Evolutionary conservation across 306 rosid genomes (phyloP), one percentile per base, ranked within the genome.

Genomic region (Senna tora): DNA sequence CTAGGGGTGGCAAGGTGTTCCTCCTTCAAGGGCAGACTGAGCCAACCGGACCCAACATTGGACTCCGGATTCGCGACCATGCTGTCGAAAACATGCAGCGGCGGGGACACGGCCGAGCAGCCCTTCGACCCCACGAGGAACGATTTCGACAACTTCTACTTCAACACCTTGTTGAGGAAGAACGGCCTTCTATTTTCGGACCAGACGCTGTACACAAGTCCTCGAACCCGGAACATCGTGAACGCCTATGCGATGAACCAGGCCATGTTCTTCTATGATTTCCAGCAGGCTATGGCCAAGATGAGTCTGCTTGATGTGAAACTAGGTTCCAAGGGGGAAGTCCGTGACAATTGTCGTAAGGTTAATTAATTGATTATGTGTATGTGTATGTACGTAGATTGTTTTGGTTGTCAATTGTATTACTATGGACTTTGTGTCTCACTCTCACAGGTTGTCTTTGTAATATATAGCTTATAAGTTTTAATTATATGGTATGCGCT

Each of bases 1-100:
- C 73, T 94, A 33, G 99, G 99, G 73, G 97, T 88, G 51, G 95
- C 99, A 43, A 83, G 92, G 58, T 94, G 99, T 80, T 59, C 86
- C 5, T 83, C 95, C 0, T 94, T 94, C 88, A 89, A 91, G 77
- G 77, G 21, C 77, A 55, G 97, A 66, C 43, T 94, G 56, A 70
- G 39, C 49, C 66, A 43, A 25, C 80, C 21, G 33, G 97, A 91
- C 54, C 82, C 86, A 36, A 75, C 76, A 0, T 33, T 89, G 52
- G 91, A 86, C 46, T 10, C 92, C 16, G 74, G 65, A 41, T 94
- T 94, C 28, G 87, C 84, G 5, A 73, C 64, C 58, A 79, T 82
- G 43, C 60, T 94, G 2, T 67, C 82, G 0, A 82, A 64, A 50
- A 91, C 95, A 30, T 94, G 98, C 79, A 76, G 79, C 20, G 74